phyloP scores from a whole-genome alignment of 78 protist species.

The Polysphondylium violaceum region DNA sequence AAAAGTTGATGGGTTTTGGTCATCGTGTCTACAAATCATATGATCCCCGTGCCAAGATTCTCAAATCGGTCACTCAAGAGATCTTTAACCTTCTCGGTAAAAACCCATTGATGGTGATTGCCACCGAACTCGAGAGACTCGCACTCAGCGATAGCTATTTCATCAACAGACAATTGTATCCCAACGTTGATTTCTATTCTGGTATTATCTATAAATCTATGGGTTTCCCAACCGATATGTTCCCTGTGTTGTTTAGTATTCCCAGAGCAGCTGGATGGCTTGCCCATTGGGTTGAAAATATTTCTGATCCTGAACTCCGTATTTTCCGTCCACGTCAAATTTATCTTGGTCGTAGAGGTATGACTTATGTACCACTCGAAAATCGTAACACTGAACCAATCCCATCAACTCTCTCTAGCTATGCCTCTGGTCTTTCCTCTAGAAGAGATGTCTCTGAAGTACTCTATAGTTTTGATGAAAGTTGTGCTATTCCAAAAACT shows the following conservation, averaged over 20 bases:
- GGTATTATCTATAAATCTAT: constrained; percentile 78
- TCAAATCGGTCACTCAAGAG: constrained; percentile 48
- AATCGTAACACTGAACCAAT: background rate
- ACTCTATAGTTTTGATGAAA: constrained; percentile 12
- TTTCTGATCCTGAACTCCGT: constrained; percentile 63
- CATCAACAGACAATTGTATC: constrained; percentile 88
- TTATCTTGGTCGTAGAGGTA: constrained; percentile 38
- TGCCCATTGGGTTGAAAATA: constrained; percentile 85
- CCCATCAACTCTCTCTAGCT: background rate
- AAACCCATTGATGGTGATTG: constrained; percentile 82
- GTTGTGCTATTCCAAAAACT: constrained; percentile 73
- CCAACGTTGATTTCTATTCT: constrained; percentile 90
- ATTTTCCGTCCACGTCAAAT: constrained; percentile 82
- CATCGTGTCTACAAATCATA: constrained; percentile 90
- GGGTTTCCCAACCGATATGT: constrained; percentile 92
- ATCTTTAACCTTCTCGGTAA: constrained; percentile 42
- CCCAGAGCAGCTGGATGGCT: constrained; percentile 89
- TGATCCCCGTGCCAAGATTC: constrained; percentile 91
- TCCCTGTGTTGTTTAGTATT: constrained; percentile 81
- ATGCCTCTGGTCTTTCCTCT: constrained; percentile 52
- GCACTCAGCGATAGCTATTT: constrained; percentile 88
- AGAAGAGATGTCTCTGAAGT: constrained; percentile 56
- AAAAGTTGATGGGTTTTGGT: constrained; percentile 91
- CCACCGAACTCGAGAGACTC: constrained; percentile 77
- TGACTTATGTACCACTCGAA: constrained; percentile 29